Evolutionary conservation across 2,329 filamentous ascomycete species (phyloP).

Genomic region (Beauveria brongniartii): DNA sequence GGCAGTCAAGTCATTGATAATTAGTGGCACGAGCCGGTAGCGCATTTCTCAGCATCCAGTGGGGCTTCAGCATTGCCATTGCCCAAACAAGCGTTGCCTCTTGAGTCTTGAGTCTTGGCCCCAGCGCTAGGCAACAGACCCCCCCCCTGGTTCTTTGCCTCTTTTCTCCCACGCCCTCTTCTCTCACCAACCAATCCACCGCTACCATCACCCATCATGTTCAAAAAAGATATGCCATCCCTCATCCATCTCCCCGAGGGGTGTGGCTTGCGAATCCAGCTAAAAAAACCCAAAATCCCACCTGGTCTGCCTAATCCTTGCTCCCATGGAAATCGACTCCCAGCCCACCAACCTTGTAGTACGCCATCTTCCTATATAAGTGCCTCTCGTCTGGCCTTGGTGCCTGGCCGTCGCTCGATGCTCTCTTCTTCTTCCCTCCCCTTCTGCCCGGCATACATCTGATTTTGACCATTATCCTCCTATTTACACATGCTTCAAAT

Average conservation of each 20-base stretch:
- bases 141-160: background rate
- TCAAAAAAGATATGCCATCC: background rate
- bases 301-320: background rate
- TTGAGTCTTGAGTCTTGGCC: slow-evolving; percentile 4
- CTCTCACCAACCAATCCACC: background rate
- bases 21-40: background rate
- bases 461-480: background rate
- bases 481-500: background rate
- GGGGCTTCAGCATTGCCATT: background rate
- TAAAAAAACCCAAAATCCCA: background rate
- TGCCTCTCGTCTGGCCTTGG: slow-evolving; percentile 8
- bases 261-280: background rate
- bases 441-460: background rate
- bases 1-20: no score
- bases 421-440: slow-evolving; percentile 1
- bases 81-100: background rate
- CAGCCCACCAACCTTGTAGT: slow-evolving; percentile 4
- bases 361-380: slow-evolving; percentile 6
- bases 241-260: background rate
- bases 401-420: slow-evolving; percentile 10
- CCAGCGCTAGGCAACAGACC: slow-evolving; percentile 25
- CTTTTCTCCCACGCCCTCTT: background rate
- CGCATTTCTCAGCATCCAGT: slow-evolving; percentile 4
- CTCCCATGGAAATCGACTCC: background rate
- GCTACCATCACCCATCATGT: background rate